Percentiles rank a stretch among this genome's conserved stretches.
These are phyloP conservation scores for Xylaria sp. DNA, from an alignment of 2,329 filamentous ascomycete genomes.

Conservation along the genomic window DNA sequence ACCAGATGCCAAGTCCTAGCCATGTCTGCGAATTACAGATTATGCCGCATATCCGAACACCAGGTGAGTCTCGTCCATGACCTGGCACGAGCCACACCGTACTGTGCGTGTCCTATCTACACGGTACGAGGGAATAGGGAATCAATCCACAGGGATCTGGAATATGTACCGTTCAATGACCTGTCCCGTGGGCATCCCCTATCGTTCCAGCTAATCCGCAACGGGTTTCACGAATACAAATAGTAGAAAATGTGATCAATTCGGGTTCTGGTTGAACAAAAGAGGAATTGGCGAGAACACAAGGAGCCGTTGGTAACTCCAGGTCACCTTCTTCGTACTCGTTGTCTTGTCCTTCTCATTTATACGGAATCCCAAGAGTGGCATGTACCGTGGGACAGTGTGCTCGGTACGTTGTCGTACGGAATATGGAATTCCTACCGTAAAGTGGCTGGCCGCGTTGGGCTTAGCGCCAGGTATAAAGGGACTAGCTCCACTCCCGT, in stretches of 20 bases:
- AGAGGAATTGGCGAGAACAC: not conserved
- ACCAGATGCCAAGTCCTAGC: slow-evolving; percentile 6
- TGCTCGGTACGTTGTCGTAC: no score
- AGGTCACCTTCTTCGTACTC: not conserved
- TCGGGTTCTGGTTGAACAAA: not conserved
- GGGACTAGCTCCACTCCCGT: no score
- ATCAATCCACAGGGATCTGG: not conserved
- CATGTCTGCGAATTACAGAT: not conserved
- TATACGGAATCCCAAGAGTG: no score
- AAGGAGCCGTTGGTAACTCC: not conserved
- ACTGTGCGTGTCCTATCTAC: not conserved
- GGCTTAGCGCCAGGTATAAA: no score
- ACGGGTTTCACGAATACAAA: not conserved
- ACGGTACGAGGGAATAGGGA: not conserved
- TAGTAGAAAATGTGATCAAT: not conserved
- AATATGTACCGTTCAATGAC: not conserved
- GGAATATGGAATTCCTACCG: no score
- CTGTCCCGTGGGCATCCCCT: not conserved
- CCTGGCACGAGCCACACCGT: not conserved
- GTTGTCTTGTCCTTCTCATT: not conserved
- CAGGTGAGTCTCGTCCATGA: slow-evolving; percentile 4
- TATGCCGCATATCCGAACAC: slow-evolving; percentile 18
- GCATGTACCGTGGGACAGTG: no score
- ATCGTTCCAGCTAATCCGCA: not conserved
- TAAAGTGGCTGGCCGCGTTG: no score